Percentiles rank a stretch among this genome's conserved stretches.
Conservation (phyloP, 108 stramenopile species). For the Parietichytrium sp. region DNA sequence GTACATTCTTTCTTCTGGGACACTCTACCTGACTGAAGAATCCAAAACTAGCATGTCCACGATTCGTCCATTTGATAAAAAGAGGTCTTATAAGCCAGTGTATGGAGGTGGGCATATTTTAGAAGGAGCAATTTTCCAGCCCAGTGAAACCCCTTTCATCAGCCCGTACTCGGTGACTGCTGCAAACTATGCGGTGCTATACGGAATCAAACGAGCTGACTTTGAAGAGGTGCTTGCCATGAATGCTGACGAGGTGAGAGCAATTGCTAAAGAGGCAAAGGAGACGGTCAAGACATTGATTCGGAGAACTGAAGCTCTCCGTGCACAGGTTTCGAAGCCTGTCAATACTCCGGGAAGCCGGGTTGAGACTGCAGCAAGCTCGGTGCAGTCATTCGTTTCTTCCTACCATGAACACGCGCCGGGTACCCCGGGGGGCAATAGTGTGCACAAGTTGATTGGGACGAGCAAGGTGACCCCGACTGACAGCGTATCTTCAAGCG, state of each 20-base stretch:
- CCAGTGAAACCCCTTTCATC: not conserved
- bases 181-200: not conserved
- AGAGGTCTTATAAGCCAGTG: not conserved
- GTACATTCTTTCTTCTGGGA: slow-evolving; percentile 1
- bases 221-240: not conserved
- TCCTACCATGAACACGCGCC: too few relatives aligned
- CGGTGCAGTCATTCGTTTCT: too few relatives aligned
- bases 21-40: not conserved
- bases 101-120: not conserved
- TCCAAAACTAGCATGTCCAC: not conserved
- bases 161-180: not conserved
- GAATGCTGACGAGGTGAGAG: not conserved
- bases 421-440: too few relatives aligned
- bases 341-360: too few relatives aligned
- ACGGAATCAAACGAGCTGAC: not conserved
- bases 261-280: too few relatives aligned
- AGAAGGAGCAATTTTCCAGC: not conserved
- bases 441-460: too few relatives aligned
- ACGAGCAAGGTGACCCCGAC: too few relatives aligned
- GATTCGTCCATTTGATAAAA: not conserved
- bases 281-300: too few relatives aligned
- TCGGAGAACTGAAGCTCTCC: too few relatives aligned
- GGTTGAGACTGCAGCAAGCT: too few relatives aligned
- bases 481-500: too few relatives aligned
- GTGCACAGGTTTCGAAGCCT: too few relatives aligned